Conservation (phyloP, 345 rosid species). For the rapeseed (Brassica napus) region Da-Ae NC_063441.1:20905001-20905500, state of each 20-base stretch:
- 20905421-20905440: not conserved
- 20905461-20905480: not conserved
- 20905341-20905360: conserved; percentile 32
- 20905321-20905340: conserved; percentile 26
- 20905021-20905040: conserved; percentile 35
- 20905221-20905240: conserved; percentile 34
- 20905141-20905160: conserved; percentile 45
- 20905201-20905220: conserved; percentile 34
- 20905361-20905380: not conserved
- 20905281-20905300: conserved; percentile 34
- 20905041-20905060: conserved; percentile 39
- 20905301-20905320: not conserved
- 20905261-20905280: conserved; percentile 28
- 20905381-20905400: conserved; percentile 12
- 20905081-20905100: conserved; percentile 39
- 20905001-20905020: conserved; percentile 43
- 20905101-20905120: conserved; percentile 37
- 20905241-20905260: conserved; percentile 17
- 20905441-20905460: not conserved
- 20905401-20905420: not conserved
- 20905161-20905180: conserved; percentile 33
- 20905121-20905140: conserved; percentile 38
- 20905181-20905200: conserved; percentile 36
- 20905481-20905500: not conserved
- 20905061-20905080: conserved; percentile 39